Evolutionary conservation across 176 grass and related monocot species (phyloP).

Genomic region (Panicum miliaceum): DNA sequence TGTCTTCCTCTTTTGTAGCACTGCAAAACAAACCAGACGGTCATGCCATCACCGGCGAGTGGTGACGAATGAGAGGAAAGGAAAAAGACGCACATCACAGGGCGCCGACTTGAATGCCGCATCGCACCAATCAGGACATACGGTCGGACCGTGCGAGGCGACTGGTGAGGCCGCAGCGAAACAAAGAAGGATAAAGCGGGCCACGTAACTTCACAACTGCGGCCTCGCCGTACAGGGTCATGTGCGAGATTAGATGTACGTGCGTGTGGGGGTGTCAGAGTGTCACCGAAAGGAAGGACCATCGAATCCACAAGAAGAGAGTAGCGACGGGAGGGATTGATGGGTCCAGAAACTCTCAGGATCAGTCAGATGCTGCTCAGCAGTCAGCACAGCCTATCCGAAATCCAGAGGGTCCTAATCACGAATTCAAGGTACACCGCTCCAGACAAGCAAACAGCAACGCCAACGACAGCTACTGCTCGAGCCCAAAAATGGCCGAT

Average conservation of each 20-base stretch:
- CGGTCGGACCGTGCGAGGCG: neutral
- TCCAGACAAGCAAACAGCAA: neutral
- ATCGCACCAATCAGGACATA: conserved; percentile 4
- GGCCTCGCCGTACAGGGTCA: conserved; percentile 28
- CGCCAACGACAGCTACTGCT: neutral
- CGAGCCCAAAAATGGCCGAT: conserved; percentile 15
- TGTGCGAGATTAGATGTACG: conserved; percentile 14
- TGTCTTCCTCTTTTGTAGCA: neutral
- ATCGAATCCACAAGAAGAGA: conserved; percentile 27
- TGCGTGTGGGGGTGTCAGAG: neutral
- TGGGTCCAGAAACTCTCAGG: conserved; percentile 30
- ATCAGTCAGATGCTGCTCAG: neutral
- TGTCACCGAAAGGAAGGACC: neutral
- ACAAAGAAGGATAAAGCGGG: conserved; percentile 2
- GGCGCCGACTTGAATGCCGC: neutral
- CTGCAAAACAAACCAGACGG: conserved; percentile 40
- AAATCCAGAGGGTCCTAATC: neutral
- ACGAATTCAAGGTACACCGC: neutral
- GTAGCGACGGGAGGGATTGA: neutral
- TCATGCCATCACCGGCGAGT: neutral
- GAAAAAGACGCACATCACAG: neutral
- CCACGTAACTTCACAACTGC: neutral
- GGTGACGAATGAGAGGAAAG: neutral
- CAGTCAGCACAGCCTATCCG: neutral
- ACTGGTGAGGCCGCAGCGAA: neutral